Evolutionary conservation across 78 protist genomes (phyloP).

Genomic region (Monosiga brevicollis): DNA sequence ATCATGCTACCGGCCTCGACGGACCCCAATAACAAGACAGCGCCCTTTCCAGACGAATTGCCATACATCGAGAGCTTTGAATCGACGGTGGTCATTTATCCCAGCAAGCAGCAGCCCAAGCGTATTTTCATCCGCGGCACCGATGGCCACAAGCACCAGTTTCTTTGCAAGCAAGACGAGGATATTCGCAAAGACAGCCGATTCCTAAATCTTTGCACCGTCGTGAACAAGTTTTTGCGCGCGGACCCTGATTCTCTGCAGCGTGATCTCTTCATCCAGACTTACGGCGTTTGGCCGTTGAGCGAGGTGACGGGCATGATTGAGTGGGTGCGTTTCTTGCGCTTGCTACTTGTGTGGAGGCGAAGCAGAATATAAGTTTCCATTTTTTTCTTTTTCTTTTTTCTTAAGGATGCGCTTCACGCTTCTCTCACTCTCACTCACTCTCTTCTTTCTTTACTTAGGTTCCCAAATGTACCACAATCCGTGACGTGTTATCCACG

Average conservation of each 20-base stretch:
- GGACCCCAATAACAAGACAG: too few relatives aligned
- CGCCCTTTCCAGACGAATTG: slow-evolving; percentile 10
- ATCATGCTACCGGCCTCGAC: too few relatives aligned
- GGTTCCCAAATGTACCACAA: too few relatives aligned
- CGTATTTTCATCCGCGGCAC: slow-evolving; percentile 44
- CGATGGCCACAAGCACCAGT: slow-evolving; percentile 40
- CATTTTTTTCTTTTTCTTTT: too few relatives aligned
- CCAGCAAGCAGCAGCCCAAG: slow-evolving; percentile 71
- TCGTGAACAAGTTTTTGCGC: slow-evolving; percentile 59
- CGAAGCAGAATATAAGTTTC: too few relatives aligned
- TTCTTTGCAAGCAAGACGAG: slow-evolving; percentile 88
- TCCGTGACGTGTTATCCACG: too few relatives aligned
- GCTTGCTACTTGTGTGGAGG: too few relatives aligned
- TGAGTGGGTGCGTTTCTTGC: slow-evolving; percentile 74
- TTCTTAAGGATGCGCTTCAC: too few relatives aligned
- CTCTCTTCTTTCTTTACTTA: too few relatives aligned
- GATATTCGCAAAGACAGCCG: slow-evolving; percentile 86
- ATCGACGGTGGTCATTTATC: slow-evolving; percentile 47
- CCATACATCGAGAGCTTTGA: slow-evolving; percentile 35
- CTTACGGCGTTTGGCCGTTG: slow-evolving; percentile 76
- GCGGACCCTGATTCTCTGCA: slow-evolving; percentile 39
- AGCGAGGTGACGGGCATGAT: slow-evolving; percentile 75
- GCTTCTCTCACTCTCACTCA: too few relatives aligned
- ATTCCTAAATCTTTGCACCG: slow-evolving; percentile 72
- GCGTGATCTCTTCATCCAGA: slow-evolving; percentile 37